A percentile compares a stretch with the other conserved stretches of the same genome.
phyloP scores from a whole-genome alignment of 1,284 basidiomycete genomes.

The Fomes fomentarius region DNA sequence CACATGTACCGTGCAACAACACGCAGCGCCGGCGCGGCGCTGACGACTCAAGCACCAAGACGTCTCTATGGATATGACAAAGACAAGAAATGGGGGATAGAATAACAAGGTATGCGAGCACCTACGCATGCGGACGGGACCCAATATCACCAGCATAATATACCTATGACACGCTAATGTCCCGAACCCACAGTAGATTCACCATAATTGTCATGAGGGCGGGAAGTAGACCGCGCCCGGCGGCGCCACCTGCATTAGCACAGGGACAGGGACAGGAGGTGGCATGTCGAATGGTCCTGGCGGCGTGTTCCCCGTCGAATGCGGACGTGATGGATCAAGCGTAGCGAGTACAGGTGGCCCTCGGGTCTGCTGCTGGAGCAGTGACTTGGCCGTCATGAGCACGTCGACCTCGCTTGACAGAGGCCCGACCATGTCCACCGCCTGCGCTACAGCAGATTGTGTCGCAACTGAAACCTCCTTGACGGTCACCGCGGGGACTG shows the following conservation, averaged over 20 bases:
- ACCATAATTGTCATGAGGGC: constrained; percentile 12
- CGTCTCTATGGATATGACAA: constrained; percentile 13
- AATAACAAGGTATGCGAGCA: constrained; percentile 7
- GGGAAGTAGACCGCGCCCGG: constrained; percentile 24
- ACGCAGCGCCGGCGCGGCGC: neutral
- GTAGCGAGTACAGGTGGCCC: constrained; percentile 15
- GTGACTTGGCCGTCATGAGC: constrained; percentile 64
- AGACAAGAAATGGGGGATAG: neutral
- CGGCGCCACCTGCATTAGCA: constrained; percentile 3
- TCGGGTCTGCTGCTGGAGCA: constrained; percentile 51
- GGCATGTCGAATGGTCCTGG: constrained; percentile 21
- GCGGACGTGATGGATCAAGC: constrained; percentile 27
- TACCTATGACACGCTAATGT: constrained; percentile 10
- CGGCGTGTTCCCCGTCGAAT: constrained; percentile 30
- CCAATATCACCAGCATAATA: constrained; percentile 17
- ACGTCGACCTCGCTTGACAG: constrained; percentile 69
- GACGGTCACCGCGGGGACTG: constrained; percentile 63
- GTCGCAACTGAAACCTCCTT: constrained; percentile 78
- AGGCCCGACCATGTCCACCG: constrained; percentile 65
- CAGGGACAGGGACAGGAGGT: neutral
- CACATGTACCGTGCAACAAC: constrained; percentile 8
- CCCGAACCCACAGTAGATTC: constrained; percentile 8
- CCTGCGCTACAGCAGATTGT: constrained; percentile 70
- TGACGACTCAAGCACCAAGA: constrained; percentile 10
- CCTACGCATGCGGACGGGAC: constrained; percentile 4